Evolutionary conservation across 495 filamentous ascomycete species (phyloP), one percentile per base, ranked within the genome.

Genomic region (Patellaria atrata): DNA sequence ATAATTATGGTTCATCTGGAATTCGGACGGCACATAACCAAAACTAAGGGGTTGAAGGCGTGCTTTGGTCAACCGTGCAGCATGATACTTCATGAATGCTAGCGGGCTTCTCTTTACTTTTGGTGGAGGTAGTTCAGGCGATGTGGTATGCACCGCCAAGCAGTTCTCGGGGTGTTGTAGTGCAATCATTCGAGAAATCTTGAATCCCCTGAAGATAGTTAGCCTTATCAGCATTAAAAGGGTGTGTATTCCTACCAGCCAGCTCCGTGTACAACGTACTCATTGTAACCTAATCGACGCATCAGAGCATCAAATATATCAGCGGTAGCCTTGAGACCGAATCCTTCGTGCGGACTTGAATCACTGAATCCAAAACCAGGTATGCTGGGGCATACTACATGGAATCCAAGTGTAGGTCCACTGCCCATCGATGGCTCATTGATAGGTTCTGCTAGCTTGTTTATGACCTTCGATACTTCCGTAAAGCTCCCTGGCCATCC

Each of bases 301-400:
- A 61, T 61, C 21, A 61, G 29, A 11, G 24, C 38, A 24, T 56
- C 34, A 30, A 59, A 58, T 5, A 45, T 37, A 1, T 35, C 44
- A 7, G 54, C 57, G 2, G 56, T 58, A 25, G 45, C 43, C 20
- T 34, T 34, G 10, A 54, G 23, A 13, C 52, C 56, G 37, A 58
- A 57, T 7, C 33, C 43, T 13, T 45, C 55, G n/a, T 38, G 36
- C 3, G 22, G 5, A 13, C 44, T 37, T 10, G 55, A 44, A 44
- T 58, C 55, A 27, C 57, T 58, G 37, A 61, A 61, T 1, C 53
- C 58, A 39, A 55, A 60, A 0, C 55, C 58, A 2, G 57, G 55
- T 22, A 60, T 55, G 25, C 49, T 55, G 2, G 57, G 55, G 1
- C 38, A 47, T 10, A 61, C 55, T 16, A 60, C 57, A 31, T 60